phyloP scores from a whole-genome alignment of 805 yeast species.

The Ogataea populi-albae region DNA sequence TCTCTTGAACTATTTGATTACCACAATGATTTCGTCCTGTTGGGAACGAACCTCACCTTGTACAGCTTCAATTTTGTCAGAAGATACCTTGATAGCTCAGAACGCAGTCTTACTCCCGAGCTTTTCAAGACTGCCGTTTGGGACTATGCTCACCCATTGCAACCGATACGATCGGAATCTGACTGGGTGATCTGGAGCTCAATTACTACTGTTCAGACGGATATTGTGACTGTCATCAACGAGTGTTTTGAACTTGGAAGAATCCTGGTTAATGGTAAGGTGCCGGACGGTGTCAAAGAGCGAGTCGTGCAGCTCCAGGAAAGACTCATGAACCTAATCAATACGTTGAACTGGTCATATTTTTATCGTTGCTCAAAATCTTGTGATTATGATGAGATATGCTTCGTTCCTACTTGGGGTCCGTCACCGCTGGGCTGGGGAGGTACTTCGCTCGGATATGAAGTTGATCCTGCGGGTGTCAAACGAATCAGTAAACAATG shows the following conservation, averaged over 20 bases:
- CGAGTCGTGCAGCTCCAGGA: conserved; percentile 10
- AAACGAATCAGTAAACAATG: conserved; percentile 25
- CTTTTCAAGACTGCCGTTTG: conserved; percentile 36
- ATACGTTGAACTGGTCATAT: conserved; percentile 40
- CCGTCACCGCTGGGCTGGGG: conserved; percentile 53
- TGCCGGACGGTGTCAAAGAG: conserved; percentile 17
- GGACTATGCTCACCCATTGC: conserved; percentile 47
- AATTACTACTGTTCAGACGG: conserved; percentile 37
- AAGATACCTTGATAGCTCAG: conserved; percentile 36
- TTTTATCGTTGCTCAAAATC: conserved; percentile 39
- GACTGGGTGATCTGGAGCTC: conserved; percentile 53
- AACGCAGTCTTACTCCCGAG: conserved; percentile 13
- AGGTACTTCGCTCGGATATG: conserved; percentile 22
- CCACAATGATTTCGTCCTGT: conserved; percentile 11
- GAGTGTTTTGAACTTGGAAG: conserved; percentile 34
- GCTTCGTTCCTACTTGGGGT: conserved; percentile 61
- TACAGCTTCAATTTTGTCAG: conserved; percentile 44
- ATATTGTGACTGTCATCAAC: conserved; percentile 37
- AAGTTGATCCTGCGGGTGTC: conserved; percentile 22
- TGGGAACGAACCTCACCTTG: conserved; percentile 36
- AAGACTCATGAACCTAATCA: conserved; percentile 22
- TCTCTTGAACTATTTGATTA: conserved; percentile 28
- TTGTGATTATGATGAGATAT: conserved; percentile 48
- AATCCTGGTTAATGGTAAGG: conserved; percentile 19
- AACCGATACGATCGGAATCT: conserved; percentile 35